Conservation (phyloP, 495 filamentous ascomycete genomes). For the Penicillium riverlandense region DNA sequence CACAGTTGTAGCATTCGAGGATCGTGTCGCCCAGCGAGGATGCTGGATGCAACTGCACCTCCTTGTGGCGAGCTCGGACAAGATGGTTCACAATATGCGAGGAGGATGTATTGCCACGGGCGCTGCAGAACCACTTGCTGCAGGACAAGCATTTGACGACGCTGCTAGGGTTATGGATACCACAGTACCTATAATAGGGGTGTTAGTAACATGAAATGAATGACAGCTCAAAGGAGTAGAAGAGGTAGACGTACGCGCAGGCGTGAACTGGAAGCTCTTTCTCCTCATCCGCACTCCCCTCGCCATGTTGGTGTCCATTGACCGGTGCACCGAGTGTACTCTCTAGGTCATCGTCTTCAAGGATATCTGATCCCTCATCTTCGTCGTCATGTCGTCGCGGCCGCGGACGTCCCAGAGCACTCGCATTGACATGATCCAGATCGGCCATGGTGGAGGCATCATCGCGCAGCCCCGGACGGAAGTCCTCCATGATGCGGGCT, state of each 20-base stretch:
- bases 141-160: conserved; percentile 95
- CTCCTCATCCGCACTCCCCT: conserved; percentile 68
- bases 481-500: conserved; percentile 54
- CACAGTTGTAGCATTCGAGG: conserved; percentile 98
- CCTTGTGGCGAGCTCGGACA: conserved; percentile 94
- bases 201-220: conserved; percentile 6
- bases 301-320: conserved; percentile 59
- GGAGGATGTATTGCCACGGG: conserved; percentile 90
- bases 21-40: conserved; percentile 97
- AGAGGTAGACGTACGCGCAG: conserved; percentile 69
- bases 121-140: conserved; percentile 99
- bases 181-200: conserved; percentile 67
- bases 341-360: conserved; percentile 87
- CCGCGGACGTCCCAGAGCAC: conserved; percentile 50
- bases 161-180: conserved; percentile 89
- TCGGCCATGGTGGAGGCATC: conserved; percentile 63
- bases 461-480: conserved; percentile 40
- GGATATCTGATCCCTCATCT: conserved; percentile 76
- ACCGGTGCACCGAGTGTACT: conserved; percentile 83
- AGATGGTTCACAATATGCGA: conserved; percentile 99
- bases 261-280: conserved; percentile 91
- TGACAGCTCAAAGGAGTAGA: not conserved
- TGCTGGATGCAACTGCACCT: conserved; percentile 91
- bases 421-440: conserved; percentile 68
- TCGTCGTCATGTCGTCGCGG: conserved; percentile 74